Evolutionary conservation across 495 filamentous ascomycete species (phyloP), one percentile per base, ranked within the genome.

Genomic region (Talaromyces nanjingensis): DNA sequence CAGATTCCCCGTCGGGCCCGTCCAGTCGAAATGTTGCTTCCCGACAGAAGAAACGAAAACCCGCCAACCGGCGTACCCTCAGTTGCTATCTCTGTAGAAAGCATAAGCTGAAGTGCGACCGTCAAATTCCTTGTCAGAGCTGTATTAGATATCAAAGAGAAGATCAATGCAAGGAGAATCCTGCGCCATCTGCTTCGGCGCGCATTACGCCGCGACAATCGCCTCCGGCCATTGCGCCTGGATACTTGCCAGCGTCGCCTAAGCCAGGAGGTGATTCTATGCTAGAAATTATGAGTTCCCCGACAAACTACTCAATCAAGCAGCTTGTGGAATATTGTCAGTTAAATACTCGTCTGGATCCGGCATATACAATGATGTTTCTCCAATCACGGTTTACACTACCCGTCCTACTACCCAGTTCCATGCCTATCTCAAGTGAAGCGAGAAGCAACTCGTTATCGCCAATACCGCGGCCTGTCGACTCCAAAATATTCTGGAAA

Each of bases 21-120:
- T 34, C 56, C 33, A 39, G 12, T 59, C 56, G 7, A 39, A 59
- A 29, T 56, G 24, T 27, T 39, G 34, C 59, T 16, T 22, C 7
- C 1, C 59, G 34, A 16, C 31, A 45, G 59, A 45, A 60, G 59
- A 60, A 45, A 60, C 39, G 59, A 60, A 60, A 60, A 47, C 59
- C 59, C 12, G 59, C 59, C n/a, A 60, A 60, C 12, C 59, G 59
- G 22, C 59, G 54, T 29, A 49, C 39, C 4, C 57, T 65, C 6
- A 52, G 56, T 27, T 65, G 63, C 33, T 60, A 52, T 61, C 56
- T 37, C 16, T 65, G 63, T 25, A 37, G 63, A 65, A 49, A 53
- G 42, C 56, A 65, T 60, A 65, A 65, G 63, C 37, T 65, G 6
- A 58, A 54, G n/a, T 65, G 55, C 53, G 63, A 65, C 27, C 55